These are phyloP conservation scores for Candida smagusa DNA, from an alignment of 1,139 yeast species.

Conservation along the genomic window DNA sequence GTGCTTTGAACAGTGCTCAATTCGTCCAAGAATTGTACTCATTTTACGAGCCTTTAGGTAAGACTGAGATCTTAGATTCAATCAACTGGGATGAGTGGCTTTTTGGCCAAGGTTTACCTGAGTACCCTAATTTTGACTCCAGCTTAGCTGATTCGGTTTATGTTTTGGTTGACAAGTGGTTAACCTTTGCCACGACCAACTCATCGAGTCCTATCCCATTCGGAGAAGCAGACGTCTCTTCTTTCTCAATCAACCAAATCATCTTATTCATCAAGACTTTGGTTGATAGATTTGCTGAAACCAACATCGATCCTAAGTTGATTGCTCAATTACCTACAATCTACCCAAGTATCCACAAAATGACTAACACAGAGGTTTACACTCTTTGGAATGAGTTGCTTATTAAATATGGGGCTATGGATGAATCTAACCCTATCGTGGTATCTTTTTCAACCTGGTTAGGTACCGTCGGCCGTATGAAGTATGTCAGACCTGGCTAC, in stretches of 20 bases:
- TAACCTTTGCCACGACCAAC: conserved; percentile 9
- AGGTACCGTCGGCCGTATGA: conserved; percentile 93
- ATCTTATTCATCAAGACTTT: conserved; percentile 33
- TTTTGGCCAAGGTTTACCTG: conserved; percentile 27
- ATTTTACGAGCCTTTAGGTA: conserved; percentile 23
- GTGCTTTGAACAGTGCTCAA: conserved; percentile 28
- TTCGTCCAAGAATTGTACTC: conserved; percentile 29
- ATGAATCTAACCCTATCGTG: conserved; percentile 18
- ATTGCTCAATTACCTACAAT: conserved; percentile 19
- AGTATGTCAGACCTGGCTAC: conserved; percentile 87
- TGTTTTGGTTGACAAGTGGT: conserved; percentile 26
- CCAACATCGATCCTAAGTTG: conserved; percentile 14
- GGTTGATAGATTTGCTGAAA: conserved; percentile 18
- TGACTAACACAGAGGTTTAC: conserved; percentile 33
- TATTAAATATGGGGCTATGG: conserved; percentile 25
- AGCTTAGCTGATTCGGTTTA: conserved; percentile 32
- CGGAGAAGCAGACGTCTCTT: conserved; percentile 19
- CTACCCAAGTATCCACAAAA: conserved; percentile 24
- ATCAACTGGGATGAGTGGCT: conserved; percentile 31
- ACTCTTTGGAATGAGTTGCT: conserved; percentile 31
- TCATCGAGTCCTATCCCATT: conserved; percentile 10
- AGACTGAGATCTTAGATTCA: conserved; percentile 16
- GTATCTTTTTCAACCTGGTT: conserved; percentile 52
- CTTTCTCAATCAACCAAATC: conserved; percentile 34
- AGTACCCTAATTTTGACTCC: conserved; percentile 26